These are phyloP conservation scores for Zostera marina DNA, from an alignment of 116 monocot genomes.

Conservation along the genomic window DNA sequence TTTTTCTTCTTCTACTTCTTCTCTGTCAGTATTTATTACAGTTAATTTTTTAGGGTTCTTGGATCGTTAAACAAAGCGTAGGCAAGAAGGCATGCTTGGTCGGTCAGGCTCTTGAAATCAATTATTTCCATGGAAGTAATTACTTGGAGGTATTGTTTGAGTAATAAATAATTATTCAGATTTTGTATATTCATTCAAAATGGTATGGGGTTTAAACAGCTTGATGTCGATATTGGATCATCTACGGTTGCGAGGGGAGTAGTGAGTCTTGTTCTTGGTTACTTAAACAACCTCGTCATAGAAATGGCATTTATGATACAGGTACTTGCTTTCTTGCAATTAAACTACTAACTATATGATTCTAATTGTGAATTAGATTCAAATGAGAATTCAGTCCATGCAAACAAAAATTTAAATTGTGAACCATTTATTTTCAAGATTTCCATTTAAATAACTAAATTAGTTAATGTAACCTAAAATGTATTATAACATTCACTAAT, in stretches of 20 bases:
- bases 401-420: too few relatives aligned
- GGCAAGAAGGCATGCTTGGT: conserved; percentile 86
- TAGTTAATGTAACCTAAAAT: too few relatives aligned
- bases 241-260: conserved; percentile 94
- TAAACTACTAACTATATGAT: too few relatives aligned
- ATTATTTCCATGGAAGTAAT: conserved; percentile 69
- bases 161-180: too few relatives aligned
- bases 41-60: conserved; percentile 40
- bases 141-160: conserved; percentile 56
- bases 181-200: too few relatives aligned
- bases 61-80: conserved; percentile 96
- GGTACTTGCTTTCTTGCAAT: conserved; percentile 22
- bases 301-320: conserved; percentile 88
- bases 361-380: too few relatives aligned
- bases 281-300: conserved; percentile 72
- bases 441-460: too few relatives aligned
- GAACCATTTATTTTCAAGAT: too few relatives aligned
- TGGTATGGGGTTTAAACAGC: conserved; percentile 27
- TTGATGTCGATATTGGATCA: conserved; percentile 81
- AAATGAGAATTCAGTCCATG: too few relatives aligned
- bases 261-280: conserved; percentile 80
- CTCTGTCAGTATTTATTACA: background rate
- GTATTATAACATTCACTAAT: too few relatives aligned
- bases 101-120: conserved; percentile 73
- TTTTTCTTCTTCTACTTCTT: background rate